Base-by-base conservation (phyloP, 2,329 filamentous ascomycete genomes). In the Ramularia endophylla region DNA sequence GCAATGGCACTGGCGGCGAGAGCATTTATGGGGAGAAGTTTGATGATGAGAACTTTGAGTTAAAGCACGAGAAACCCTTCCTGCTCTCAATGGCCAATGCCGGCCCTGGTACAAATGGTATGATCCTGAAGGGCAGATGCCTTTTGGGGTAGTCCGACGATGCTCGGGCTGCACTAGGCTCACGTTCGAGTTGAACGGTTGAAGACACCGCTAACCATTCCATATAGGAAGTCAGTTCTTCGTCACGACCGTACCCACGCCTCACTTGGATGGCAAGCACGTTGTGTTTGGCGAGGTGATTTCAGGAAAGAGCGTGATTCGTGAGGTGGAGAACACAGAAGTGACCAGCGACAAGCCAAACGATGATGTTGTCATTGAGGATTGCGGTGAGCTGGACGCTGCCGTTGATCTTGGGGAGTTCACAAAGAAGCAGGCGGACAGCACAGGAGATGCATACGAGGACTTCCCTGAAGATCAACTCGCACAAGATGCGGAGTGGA, bases 161-260 rank as follows among this genome's bases (percentile, higher is more conserved):
- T n/a, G n/a, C n/a, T n/a, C n/a, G n/a, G n/a, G n/a, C n/a, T n/a
- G n/a, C n/a, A n/a, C n/a, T n/a, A n/a, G n/a, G n/a, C n/a, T n/a
- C n/a, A n/a, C n/a, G n/a, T n/a, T n/a, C n/a, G n/a, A n/a, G n/a
- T n/a, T n/a, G n/a, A n/a, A n/a, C n/a, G n/a, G n/a, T n/a, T n/a
- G n/a, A n/a, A n/a, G n/a, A n/a, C n/a, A n/a, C n/a, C n/a, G n/a
- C n/a, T n/a, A n/a, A n/a, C n/a, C n/a, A n/a, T n/a, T n/a, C n/a
- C n/a, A n/a, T n/a, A n/a, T n/a, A n/a, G n/a, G n/a, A n/a, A 94
- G 86, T 37, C 92, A 98, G 62, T 98, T 98, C 78, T 98, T 98
- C 77, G 74, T 97, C 57, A 98, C 92, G 36, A 97, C 92, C 12
- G 87, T 95, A 20, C 75, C 82, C n/a, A 97, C 92, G 11, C 89